Conservation (phyloP, 2,329 filamentous ascomycete genomes). For the Tolypocladium capitatum region DNA sequence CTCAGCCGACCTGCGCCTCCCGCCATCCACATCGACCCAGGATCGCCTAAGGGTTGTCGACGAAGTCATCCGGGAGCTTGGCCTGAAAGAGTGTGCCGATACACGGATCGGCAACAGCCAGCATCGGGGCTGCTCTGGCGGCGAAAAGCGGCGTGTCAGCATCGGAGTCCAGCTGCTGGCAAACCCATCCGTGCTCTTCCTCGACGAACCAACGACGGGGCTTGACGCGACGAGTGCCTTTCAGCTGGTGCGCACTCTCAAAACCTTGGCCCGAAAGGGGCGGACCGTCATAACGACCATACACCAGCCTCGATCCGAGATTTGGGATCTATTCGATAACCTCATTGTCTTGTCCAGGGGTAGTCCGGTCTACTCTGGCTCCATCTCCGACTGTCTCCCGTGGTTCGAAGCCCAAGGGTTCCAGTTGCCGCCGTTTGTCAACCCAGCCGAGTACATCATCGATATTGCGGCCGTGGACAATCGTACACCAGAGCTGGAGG, state of each 20-base stretch:
- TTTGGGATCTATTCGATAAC: slow-evolving; percentile 65
- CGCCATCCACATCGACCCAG: slow-evolving; percentile 42
- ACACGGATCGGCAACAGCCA: slow-evolving; percentile 59
- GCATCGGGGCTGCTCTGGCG: slow-evolving; percentile 65
- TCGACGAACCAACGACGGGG: slow-evolving; percentile 69
- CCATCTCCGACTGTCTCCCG: slow-evolving; percentile 39
- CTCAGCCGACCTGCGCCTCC: slow-evolving; percentile 57
- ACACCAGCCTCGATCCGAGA: slow-evolving; percentile 66
- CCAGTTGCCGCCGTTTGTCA: slow-evolving; percentile 56
- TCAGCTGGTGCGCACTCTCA: slow-evolving; percentile 58
- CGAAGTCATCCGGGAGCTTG: slow-evolving; percentile 62
- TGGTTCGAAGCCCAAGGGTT: slow-evolving; percentile 52
- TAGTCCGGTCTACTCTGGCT: slow-evolving; percentile 54
- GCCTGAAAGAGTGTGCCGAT: slow-evolving; percentile 63
- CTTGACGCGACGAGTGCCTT: slow-evolving; percentile 67
- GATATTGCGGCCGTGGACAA: slow-evolving; percentile 65
- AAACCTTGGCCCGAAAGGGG: slow-evolving; percentile 52
- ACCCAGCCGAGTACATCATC: slow-evolving; percentile 65
- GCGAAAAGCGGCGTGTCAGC: slow-evolving; percentile 63
- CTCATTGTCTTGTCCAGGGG: slow-evolving; percentile 56
- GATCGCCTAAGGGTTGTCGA: slow-evolving; percentile 55
- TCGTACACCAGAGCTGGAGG: slow-evolving; percentile 52
- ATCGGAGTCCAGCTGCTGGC: slow-evolving; percentile 69
- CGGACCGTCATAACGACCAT: slow-evolving; percentile 62
- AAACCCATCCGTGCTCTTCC: slow-evolving; percentile 64